Percentiles rank a stretch among this genome's conserved stretches.
Conservation (phyloP, 768 basidiomycete species). For the Termitomyces sp. region DNA sequence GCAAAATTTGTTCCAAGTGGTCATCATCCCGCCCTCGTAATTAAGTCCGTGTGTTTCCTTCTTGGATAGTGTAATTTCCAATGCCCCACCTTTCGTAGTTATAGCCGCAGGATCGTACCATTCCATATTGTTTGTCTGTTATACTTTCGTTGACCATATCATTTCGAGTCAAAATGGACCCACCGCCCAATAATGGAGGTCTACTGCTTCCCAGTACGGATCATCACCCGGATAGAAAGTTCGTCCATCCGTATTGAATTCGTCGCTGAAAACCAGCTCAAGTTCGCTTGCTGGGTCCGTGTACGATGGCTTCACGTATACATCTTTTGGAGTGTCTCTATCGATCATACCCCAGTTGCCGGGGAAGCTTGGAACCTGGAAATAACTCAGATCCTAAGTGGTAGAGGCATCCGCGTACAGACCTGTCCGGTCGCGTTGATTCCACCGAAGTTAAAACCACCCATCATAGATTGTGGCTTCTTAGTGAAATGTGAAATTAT, state of each 20-base stretch:
- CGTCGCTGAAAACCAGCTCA: constrained; percentile 83
- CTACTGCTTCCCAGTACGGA: constrained; percentile 83
- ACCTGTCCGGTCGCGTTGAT: constrained; percentile 75
- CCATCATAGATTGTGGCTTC: constrained; percentile 38
- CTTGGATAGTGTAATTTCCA: constrained; percentile 69
- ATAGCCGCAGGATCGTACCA: constrained; percentile 86
- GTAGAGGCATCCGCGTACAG: constrained; percentile 7
- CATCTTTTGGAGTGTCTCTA: constrained; percentile 60
- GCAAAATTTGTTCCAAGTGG: constrained; percentile 88
- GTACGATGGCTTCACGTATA: constrained; percentile 50
- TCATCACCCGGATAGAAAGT: constrained; percentile 87
- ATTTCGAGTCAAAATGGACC: not conserved
- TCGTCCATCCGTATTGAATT: constrained; percentile 77
- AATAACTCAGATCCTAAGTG: not conserved
- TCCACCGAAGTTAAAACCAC: constrained; percentile 72
- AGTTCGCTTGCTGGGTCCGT: constrained; percentile 45
- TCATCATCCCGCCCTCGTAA: constrained; percentile 68
- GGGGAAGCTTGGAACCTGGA: constrained; percentile 48
- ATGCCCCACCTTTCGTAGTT: constrained; percentile 66
- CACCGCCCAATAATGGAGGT: constrained; percentile 78
- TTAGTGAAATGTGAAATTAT: constrained; percentile 52
- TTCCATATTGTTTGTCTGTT: constrained; percentile 68
- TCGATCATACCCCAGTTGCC: constrained; percentile 77
- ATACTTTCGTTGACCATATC: not conserved
- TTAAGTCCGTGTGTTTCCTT: constrained; percentile 66